phyloP scores from a whole-genome alignment of 441 rosid species.

The Croton laevigatus region DNA sequence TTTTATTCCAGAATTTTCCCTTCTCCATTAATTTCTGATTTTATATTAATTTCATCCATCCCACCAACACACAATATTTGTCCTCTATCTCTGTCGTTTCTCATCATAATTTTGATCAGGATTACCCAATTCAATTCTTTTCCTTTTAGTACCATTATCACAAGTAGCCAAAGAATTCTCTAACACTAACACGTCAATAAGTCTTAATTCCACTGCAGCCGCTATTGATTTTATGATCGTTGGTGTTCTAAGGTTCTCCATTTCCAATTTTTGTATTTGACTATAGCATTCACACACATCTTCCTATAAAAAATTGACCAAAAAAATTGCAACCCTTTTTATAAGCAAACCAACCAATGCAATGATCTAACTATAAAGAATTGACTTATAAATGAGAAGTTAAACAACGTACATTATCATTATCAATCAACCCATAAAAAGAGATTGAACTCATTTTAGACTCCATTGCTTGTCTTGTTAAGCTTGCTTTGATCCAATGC shows the following conservation, averaged over 20 bases:
- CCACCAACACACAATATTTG: not conserved
- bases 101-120: constrained; percentile 21
- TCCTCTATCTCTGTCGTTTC: constrained; percentile 17
- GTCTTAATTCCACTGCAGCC: constrained; percentile 11
- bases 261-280: constrained; percentile 37
- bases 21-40: too few relatives aligned
- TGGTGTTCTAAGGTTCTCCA: constrained; percentile 19
- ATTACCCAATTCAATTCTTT: constrained; percentile 32
- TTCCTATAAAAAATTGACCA: constrained; percentile 38
- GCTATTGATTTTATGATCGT: constrained; percentile 22
- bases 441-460: constrained; percentile 32
- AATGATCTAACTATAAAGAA: not conserved
- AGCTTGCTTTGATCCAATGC: constrained; percentile 35
- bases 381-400: not conserved
- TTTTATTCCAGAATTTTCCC: too few relatives aligned
- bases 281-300: constrained; percentile 47
- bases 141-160: constrained; percentile 35
- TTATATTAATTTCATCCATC: not conserved
- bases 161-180: constrained; percentile 29
- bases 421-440: constrained; percentile 36
- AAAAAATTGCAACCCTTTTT: not conserved
- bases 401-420: constrained; percentile 43
- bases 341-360: not conserved
- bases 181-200: constrained; percentile 17
- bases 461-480: constrained; percentile 41